phyloP scores from a whole-genome alignment of 257 asterid species.

The Cruciata laevipes region DNA sequence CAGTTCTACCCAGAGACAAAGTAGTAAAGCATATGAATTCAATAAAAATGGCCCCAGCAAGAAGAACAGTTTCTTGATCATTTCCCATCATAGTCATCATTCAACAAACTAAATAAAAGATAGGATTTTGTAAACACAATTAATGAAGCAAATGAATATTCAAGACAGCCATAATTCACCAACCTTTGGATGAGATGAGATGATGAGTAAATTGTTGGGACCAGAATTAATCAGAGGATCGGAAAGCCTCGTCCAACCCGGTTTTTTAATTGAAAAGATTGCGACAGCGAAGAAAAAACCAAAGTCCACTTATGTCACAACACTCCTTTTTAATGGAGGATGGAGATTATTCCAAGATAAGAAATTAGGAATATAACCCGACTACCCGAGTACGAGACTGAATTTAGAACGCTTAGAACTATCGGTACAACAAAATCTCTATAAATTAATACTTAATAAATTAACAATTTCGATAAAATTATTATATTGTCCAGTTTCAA shows the following conservation, averaged over 20 bases:
- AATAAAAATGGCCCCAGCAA: neutral
- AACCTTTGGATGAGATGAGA: neutral
- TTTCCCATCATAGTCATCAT: neutral
- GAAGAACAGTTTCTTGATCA: neutral
- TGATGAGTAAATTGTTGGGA: neutral
- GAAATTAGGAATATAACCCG: neutral
- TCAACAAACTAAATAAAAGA: neutral
- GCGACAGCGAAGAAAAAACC: neutral
- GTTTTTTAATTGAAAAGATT: neutral
- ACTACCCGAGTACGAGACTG: neutral
- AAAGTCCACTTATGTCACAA: no score
- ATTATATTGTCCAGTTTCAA: no score
- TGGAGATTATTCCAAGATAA: neutral
- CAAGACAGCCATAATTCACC: neutral
- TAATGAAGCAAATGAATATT: neutral
- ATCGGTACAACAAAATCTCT: no score
- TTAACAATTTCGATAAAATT: no score
- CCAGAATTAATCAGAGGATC: neutral
- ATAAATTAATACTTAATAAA: no score
- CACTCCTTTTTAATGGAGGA: no score
- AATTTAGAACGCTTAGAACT: neutral
- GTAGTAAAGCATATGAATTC: neutral
- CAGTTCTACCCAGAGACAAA: constrained; percentile 6
- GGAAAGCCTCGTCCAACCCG: neutral
- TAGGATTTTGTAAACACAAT: neutral